Base-by-base conservation (phyloP, 805 yeast species). In the Candida boleticola region DNA sequence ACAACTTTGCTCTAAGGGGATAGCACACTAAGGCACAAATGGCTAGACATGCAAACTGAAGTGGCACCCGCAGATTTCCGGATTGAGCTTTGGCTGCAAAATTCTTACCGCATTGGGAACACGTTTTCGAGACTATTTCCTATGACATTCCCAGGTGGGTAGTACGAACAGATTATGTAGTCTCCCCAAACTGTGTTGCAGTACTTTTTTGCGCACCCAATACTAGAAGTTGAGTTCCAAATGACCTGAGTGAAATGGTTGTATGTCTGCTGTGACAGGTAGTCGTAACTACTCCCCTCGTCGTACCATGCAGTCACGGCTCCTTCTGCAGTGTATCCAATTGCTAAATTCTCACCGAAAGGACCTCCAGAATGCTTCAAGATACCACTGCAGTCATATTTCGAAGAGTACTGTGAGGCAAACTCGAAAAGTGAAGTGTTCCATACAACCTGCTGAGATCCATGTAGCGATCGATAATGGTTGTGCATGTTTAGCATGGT, bases 291-390 rank as follows among this genome's bases (percentile, higher is more conserved):
- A 3, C 40, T 23, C 6, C 68, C 68, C 49, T 69, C 74, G 14
- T 51, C 45, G 51, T 69, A 69, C 74, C 74, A 69, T 2, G 71
- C 74, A 29, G 63, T 53, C 2, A 61, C 52, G 3, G 73, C 66
- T 5, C 65, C 64, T 2, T 46, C 48, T 2, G 64, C 55, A 6
- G 63, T 41, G 45, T 62, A 67, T 0, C 74, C 74, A 13, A 63
- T 50, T 2, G 73, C 71, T 33, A 69, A 51, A 46, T 69, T 69
- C 41, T 68, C 74, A 3, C 74, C 73, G 50, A 54, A 63, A 0
- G 51, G 50, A 0, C 69, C 69, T 3, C 64, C 64, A 11, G 68
- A 60, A 49, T 69, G 74, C 7, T 39, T 43, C 26, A 69, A 51
- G 16, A 51, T 49, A 5, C 71, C 68, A 30, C 65, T 55, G 45